phyloP scores from a whole-genome alignment of 345 rosid species.

The Erucastrum elatum region DNA sequence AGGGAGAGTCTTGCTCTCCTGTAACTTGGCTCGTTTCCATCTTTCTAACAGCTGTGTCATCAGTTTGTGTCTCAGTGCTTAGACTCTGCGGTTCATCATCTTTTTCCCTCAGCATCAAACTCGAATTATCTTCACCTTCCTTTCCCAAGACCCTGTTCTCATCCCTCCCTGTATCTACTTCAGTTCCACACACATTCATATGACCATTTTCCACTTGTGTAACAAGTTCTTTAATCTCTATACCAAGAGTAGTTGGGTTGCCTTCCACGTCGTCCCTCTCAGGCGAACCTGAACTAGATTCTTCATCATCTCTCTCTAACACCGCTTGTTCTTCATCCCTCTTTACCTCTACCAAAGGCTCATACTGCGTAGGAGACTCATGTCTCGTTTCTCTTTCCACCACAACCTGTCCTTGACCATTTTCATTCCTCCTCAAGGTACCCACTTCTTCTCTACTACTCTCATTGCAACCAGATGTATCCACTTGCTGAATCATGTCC shows the following conservation, averaged over 20 bases:
- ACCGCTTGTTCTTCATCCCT: not conserved
- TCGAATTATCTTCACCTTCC: constrained; percentile 14
- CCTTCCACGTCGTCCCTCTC: constrained; percentile 14
- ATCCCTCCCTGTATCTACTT: constrained; percentile 7
- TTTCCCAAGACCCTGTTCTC: constrained; percentile 15
- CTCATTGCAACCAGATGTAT: too few relatives aligned
- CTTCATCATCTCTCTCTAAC: constrained; percentile 23
- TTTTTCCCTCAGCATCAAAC: constrained; percentile 14
- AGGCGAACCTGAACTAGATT: constrained; percentile 16
- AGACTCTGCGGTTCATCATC: constrained; percentile 26
- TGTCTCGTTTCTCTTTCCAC: constrained; percentile 12
- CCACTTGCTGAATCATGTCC: not conserved
- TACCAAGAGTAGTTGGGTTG: not conserved
- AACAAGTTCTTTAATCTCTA: constrained; percentile 1
- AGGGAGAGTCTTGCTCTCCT: constrained; percentile 45
- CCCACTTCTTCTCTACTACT: constrained; percentile 9
- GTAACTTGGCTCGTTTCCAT: constrained; percentile 57
- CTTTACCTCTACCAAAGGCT: not conserved
- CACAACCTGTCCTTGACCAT: not conserved
- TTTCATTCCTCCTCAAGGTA: not conserved
- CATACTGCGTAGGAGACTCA: constrained; percentile 1
- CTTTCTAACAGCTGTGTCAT: constrained; percentile 38
- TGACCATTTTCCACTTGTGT: constrained; percentile 22
- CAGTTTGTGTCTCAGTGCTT: not conserved
- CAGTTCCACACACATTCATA: not conserved